Base-by-base conservation (phyloP, 768 basidiomycete species). In the Paxillus involutus region DNA sequence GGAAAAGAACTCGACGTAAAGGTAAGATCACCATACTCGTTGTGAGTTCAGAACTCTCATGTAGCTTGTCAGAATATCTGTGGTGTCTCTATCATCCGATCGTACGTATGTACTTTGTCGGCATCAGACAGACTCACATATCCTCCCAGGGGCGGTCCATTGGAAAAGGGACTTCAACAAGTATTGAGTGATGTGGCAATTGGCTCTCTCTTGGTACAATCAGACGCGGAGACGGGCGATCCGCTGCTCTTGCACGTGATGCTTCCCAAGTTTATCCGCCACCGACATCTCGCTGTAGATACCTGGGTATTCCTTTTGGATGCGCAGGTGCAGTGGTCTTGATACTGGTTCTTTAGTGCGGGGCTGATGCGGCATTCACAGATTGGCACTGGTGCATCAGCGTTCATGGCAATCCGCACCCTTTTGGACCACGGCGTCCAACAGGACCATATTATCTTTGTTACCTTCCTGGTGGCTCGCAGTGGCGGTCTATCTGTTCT, bases 391-490 rank as follows among this genome's bases (percentile, higher is more conserved):
- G 96, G 88, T 5, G 94, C 95, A 0, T 85, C 91, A 4, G 87
- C 88, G 17, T 90, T 98, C 69, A 98, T 98, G 96, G 88, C 94
- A 0, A 91, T 99, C 56, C 88, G 96, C 29, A 82, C 96, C 11
- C 75, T 98, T 10, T 79, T 98, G 16, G 96, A 99, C 66, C 96
- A 99, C 60, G 94, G 96, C 12, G 86, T 96, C 16, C 80, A 69
- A 51, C 83, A 94, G 68, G 84, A 88, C 55, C 85, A 82, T 62
- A 95, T 97, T 59, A 84, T 97, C 52, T 95, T 95, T 64, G 83
- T 94, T 13, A 88, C 93, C 0, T 93, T 96, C 73, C 78, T 98
- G 9, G 88, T 96, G 45, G 88, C 94, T 7, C 80, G 84, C n/a
- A 79, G 75, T 14, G 94, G 94, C 16, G 91, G 94, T 11, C 67